phyloP scores from a whole-genome alignment of 2,329 filamentous ascomycete genomes.

The Fusarium duplospermum region DNA sequence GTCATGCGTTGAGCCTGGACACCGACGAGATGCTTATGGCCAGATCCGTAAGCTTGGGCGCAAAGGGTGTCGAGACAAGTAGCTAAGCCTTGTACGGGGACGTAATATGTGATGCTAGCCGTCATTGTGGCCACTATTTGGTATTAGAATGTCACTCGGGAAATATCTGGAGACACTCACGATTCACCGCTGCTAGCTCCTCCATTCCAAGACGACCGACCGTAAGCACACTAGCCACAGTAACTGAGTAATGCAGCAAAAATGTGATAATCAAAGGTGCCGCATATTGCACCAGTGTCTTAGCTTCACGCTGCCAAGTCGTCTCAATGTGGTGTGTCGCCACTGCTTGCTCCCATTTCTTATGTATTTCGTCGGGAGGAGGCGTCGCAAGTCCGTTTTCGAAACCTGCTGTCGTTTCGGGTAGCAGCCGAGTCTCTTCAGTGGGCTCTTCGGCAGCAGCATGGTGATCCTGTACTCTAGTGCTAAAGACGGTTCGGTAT shows the following conservation, averaged over 20 bases:
- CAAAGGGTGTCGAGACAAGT: conserved; percentile 92
- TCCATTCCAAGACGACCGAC: conserved; percentile 78
- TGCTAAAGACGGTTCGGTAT: conserved; percentile 32
- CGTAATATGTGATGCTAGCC: conserved; percentile 80
- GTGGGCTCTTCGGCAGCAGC: not conserved
- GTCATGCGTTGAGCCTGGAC: conserved; percentile 85
- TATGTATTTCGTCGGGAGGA: conserved; percentile 30
- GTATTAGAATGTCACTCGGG: not conserved
- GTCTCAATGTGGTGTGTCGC: conserved; percentile 82
- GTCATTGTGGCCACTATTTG: conserved; percentile 70
- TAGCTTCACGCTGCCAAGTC: conserved; percentile 87
- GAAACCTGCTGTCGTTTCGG: not conserved
- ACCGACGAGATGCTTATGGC: conserved; percentile 85
- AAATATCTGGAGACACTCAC: conserved; percentile 27
- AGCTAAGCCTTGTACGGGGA: conserved; percentile 80
- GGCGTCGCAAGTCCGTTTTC: conserved; percentile 25
- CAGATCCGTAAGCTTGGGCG: conserved; percentile 90
- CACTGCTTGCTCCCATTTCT: conserved; percentile 81
- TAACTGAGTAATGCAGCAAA: conserved; percentile 81
- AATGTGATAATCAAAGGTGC: conserved; percentile 76
- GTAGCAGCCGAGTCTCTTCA: conserved; percentile 25
- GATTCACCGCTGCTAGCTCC: conserved; percentile 53
- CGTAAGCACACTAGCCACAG: conserved; percentile 78
- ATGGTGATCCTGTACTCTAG: conserved; percentile 25
- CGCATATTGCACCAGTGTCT: conserved; percentile 78